phyloP scores from a whole-genome alignment of 345 rosid genomes.

The Reutealis trisperma region DNA sequence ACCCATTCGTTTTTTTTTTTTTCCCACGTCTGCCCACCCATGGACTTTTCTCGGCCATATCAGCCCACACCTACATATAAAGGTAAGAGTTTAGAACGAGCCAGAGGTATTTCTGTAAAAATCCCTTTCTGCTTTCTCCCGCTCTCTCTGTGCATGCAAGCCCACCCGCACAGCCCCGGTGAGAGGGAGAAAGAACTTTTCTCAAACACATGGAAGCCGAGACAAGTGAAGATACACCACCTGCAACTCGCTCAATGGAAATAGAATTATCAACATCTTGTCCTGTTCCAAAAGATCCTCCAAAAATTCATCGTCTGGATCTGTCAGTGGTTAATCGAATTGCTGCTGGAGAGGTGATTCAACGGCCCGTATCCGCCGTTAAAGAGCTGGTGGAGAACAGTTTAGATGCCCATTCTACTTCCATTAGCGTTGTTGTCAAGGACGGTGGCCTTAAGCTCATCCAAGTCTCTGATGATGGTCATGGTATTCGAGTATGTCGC shows the following conservation, averaged over 20 bases:
- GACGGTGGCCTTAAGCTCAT: conserved; percentile 99
- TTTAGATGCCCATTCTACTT: conserved; percentile 82
- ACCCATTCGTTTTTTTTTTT: no score
- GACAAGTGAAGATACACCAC: neutral
- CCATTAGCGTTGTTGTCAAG: conserved; percentile 72
- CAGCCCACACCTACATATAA: no score
- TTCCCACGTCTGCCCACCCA: no score
- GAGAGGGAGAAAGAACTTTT: neutral
- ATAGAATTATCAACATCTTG: conserved; percentile 36
- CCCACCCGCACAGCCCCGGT: neutral
- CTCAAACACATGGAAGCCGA: no score
- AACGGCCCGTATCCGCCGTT: conserved; percentile 89
- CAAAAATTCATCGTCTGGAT: conserved; percentile 74
- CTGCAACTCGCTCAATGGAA: conserved; percentile 13
- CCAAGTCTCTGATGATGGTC: conserved; percentile 98
- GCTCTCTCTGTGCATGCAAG: neutral
- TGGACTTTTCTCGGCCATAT: no score
- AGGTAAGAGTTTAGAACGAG: no score
- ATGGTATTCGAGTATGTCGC: conserved; percentile 75
- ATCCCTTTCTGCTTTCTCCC: no score
- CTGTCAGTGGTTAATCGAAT: conserved; percentile 90
- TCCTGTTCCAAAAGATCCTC: conserved; percentile 47
- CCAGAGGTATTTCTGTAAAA: no score
- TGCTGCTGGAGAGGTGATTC: conserved; percentile 98
- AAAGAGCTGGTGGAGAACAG: conserved; percentile 97